A percentile compares a stretch with the other conserved stretches of the same genome.
These are phyloP conservation scores for Trametes meyenii DNA, from an alignment of 768 basidiomycete genomes.

Conservation along the genomic window DNA sequence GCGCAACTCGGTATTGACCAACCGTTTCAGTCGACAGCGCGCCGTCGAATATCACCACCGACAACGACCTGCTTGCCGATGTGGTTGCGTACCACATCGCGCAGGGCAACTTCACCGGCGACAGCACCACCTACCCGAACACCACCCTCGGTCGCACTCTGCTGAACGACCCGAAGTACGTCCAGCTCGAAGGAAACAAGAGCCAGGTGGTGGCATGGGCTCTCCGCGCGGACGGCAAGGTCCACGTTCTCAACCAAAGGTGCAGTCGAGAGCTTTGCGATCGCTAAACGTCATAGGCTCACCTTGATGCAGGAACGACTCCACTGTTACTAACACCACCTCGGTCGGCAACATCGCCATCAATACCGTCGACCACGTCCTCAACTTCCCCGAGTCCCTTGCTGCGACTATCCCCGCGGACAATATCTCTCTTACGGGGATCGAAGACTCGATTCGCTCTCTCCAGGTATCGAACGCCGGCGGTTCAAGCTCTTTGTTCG, in stretches of 20 bases:
- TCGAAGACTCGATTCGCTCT: conserved; percentile 33
- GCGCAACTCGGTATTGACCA: neutral
- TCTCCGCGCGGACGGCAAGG: conserved; percentile 38
- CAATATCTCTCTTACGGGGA: conserved; percentile 43
- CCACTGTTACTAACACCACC: conserved; percentile 44
- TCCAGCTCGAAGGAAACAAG: conserved; percentile 59
- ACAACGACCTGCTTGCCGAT: conserved; percentile 45
- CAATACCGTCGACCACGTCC: conserved; percentile 51
- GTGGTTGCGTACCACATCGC: conserved; percentile 62
- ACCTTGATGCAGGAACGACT: conserved; percentile 32
- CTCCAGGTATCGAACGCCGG: conserved; percentile 32
- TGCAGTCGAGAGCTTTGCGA: conserved; percentile 22
- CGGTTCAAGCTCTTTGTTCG: conserved; percentile 39
- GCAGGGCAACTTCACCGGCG: conserved; percentile 49
- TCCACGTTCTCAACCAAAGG: conserved; percentile 54
- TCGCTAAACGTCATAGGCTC: neutral
- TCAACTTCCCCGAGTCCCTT: conserved; percentile 55
- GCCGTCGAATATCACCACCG: conserved; percentile 37
- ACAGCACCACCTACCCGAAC: conserved; percentile 51
- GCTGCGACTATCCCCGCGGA: conserved; percentile 43
- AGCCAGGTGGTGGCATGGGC: conserved; percentile 59
- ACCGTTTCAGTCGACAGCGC: conserved; percentile 30
- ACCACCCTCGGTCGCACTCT: conserved; percentile 66
- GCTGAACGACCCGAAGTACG: conserved; percentile 50
- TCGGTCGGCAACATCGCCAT: conserved; percentile 45